phyloP scores from a whole-genome alignment of 2,329 filamentous ascomycete species.

The Chalaropsis thielavioides region DNA sequence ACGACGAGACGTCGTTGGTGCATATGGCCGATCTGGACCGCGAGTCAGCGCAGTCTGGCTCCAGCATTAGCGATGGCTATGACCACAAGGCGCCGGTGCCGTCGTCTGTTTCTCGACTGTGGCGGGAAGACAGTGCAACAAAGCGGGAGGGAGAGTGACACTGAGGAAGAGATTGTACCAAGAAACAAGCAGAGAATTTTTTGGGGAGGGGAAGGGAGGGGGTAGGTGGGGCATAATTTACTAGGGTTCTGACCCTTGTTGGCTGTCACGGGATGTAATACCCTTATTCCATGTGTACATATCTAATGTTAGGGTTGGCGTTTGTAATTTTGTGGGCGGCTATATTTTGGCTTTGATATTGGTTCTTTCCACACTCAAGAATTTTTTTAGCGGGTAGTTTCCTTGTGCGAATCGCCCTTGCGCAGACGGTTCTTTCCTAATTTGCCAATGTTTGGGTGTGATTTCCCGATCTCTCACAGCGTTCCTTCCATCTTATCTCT shows the following conservation, averaged over 20 bases:
- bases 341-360: neutral
- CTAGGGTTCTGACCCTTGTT: neutral
- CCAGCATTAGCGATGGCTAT: slow-evolving; percentile 4
- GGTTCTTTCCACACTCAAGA: neutral
- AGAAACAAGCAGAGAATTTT: too few relatives aligned
- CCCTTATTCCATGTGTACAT: neutral
- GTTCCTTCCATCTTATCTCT: neutral
- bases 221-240: too few relatives aligned
- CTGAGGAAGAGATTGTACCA: neutral
- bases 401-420: neutral
- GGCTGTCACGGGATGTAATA: neutral
- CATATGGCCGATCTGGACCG: slow-evolving; percentile 15
- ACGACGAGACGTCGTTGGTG: slow-evolving; percentile 12
- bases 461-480: neutral
- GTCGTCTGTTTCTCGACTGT: neutral
- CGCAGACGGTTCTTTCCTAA: neutral
- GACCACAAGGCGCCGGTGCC: slow-evolving; percentile 13
- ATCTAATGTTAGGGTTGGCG: neutral
- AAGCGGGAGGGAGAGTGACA: neutral
- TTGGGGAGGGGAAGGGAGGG: too few relatives aligned
- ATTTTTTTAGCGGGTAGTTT: neutral
- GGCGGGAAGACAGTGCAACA: neutral
- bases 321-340: neutral
- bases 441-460: neutral
- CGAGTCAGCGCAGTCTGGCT: neutral